Percentiles rank a stretch among this genome's conserved stretches.
Conservation (phyloP, 192 early-diverging fungal species). For the Lunasporangiospora selenospora region DNA sequence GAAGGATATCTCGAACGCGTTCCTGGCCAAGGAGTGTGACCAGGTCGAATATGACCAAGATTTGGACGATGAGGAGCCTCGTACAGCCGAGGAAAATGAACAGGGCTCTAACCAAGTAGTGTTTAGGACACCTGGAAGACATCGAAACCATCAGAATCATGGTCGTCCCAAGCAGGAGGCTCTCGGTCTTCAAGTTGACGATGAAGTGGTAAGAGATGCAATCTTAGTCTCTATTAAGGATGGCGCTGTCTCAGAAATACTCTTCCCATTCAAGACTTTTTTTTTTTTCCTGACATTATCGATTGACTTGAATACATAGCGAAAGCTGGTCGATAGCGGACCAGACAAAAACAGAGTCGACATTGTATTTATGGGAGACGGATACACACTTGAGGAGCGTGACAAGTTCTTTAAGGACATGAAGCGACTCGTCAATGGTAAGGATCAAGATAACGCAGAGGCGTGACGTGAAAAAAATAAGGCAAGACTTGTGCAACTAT, state of each 20-base stretch:
- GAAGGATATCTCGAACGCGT: constrained; percentile 1
- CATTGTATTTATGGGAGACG: constrained; percentile 72
- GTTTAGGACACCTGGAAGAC: neutral
- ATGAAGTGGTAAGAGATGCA: constrained; percentile 30
- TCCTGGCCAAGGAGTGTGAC: constrained; percentile 22
- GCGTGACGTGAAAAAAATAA: too few relatives aligned
- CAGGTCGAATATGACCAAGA: neutral
- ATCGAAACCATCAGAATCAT: neutral
- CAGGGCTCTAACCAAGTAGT: neutral
- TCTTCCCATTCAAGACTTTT: neutral
- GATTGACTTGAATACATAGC: constrained; percentile 32
- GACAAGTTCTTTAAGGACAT: constrained; percentile 63
- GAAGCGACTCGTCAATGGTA: constrained; percentile 52
- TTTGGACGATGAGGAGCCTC: constrained; percentile 1
- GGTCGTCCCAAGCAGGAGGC: neutral
- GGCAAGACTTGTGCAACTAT: too few relatives aligned
- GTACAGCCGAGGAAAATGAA: too few relatives aligned
- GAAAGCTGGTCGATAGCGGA: constrained; percentile 57
- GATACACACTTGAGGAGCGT: constrained; percentile 57
- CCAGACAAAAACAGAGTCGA: constrained; percentile 61
- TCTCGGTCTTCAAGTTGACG: constrained; percentile 1
- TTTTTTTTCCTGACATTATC: neutral
- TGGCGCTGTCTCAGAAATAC: neutral
- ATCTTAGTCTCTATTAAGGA: neutral
- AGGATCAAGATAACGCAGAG: too few relatives aligned